Conservation (phyloP, 1,284 basidiomycete genomes). For the Malassezia sp. region DNA sequence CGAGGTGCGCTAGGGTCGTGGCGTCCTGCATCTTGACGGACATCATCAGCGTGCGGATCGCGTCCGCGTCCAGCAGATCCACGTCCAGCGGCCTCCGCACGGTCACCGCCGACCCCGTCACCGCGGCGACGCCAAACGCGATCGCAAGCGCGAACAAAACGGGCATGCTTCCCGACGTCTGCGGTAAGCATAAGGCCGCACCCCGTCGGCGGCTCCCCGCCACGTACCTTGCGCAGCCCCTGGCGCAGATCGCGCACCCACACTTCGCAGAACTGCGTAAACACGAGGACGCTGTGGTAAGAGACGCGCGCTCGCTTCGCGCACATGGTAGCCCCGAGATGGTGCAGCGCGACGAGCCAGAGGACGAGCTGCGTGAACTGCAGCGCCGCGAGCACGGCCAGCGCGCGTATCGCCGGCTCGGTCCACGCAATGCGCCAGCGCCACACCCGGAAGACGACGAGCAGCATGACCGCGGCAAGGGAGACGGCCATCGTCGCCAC, state of each 20-base stretch:
- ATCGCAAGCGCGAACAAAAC: constrained; percentile 29
- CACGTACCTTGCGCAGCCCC: constrained; percentile 16
- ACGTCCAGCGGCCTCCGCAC: constrained; percentile 8
- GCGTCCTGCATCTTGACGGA: constrained; percentile 25
- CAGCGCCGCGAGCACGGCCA: constrained; percentile 25
- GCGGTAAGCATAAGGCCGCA: too few species aligned
- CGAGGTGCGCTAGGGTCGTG: constrained; percentile 10
- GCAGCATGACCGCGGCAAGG: constrained; percentile 29
- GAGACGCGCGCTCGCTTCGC: neutral
- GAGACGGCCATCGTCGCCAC: constrained; percentile 28
- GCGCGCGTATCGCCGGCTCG: constrained; percentile 18
- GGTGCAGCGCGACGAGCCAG: constrained; percentile 37
- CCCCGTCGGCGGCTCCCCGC: too few species aligned
- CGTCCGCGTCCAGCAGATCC: constrained; percentile 7
- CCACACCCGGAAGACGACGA: constrained; percentile 34
- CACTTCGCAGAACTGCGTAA: constrained; percentile 43
- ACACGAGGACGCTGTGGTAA: constrained; percentile 31
- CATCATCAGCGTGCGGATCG: constrained; percentile 13
- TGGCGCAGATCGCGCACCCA: constrained; percentile 38
- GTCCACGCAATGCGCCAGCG: constrained; percentile 29
- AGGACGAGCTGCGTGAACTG: constrained; percentile 29
- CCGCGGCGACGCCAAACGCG: constrained; percentile 23
- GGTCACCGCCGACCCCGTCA: constrained; percentile 10
- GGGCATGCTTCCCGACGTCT: constrained; percentile 31
- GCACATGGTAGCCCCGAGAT: constrained; percentile 28